These are phyloP conservation scores for Fusarium sp. DNA, from an alignment of 2,329 filamentous ascomycete species.

Conservation along the genomic window DNA sequence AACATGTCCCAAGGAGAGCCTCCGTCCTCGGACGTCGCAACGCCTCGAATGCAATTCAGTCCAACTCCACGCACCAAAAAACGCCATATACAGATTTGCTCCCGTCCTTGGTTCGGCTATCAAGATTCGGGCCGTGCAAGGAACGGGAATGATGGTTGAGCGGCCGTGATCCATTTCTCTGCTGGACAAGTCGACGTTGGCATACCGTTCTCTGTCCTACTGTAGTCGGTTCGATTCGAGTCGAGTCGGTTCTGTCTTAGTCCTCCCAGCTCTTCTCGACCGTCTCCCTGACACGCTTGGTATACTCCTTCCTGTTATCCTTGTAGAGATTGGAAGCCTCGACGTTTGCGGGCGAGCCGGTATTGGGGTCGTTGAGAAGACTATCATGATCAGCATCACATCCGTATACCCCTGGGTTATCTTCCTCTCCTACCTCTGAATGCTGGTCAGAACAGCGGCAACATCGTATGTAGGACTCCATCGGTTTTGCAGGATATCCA, in stretches of 20 bases:
- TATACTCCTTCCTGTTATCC: slow-evolving; percentile 96
- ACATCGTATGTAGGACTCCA: slow-evolving; percentile 99
- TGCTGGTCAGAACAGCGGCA: slow-evolving; percentile 94
- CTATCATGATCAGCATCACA: slow-evolving; percentile 61
- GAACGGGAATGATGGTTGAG: slow-evolving; percentile 15
- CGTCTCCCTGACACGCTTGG: slow-evolving; percentile 93
- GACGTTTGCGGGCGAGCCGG: slow-evolving; percentile 96
- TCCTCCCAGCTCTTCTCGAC: slow-evolving; percentile 99
- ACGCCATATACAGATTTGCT: slow-evolving; percentile 44
- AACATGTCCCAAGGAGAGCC: slow-evolving; percentile 28
- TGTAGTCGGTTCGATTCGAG: not conserved
- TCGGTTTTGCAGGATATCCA: slow-evolving; percentile 96
- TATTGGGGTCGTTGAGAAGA: slow-evolving; percentile 97
- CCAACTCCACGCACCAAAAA: slow-evolving; percentile 48
- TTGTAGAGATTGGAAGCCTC: slow-evolving; percentile 99
- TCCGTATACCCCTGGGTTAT: not conserved
- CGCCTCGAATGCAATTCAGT: slow-evolving; percentile 49
- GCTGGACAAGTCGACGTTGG: slow-evolving; percentile 36
- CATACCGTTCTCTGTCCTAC: slow-evolving; percentile 33
- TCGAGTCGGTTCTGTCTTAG: slow-evolving; percentile 51
- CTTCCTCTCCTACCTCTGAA: slow-evolving; percentile 78
- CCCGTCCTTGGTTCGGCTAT: not conserved
- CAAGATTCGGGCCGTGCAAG: not conserved
- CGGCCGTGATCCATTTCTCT: slow-evolving; percentile 27
- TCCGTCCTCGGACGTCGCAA: slow-evolving; percentile 38